A percentile compares a stretch with the other conserved stretches of the same genome.
Conservation (phyloP, 2,329 filamentous ascomycete species). For the Diaporthe capsici region DNA sequence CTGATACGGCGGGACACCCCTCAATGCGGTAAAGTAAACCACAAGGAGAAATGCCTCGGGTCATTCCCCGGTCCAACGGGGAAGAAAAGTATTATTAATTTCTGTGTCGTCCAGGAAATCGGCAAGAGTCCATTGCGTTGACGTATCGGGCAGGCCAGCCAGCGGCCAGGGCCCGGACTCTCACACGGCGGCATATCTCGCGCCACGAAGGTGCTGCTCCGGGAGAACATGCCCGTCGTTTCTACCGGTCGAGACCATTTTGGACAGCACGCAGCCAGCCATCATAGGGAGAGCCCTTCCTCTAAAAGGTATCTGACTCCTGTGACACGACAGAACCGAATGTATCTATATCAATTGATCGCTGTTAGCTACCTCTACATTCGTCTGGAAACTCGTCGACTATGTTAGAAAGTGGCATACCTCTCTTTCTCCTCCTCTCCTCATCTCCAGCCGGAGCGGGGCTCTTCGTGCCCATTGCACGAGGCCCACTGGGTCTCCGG, state of each 20-base stretch:
- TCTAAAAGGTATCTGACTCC: slow-evolving; percentile 69
- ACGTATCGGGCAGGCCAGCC: slow-evolving; percentile 27
- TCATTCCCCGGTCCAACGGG: background rate
- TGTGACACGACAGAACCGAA: slow-evolving; percentile 67
- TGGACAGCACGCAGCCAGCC: slow-evolving; percentile 39
- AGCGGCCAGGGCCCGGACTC: slow-evolving; percentile 23
- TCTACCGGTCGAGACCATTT: slow-evolving; percentile 31
- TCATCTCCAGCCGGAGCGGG: slow-evolving; percentile 52
- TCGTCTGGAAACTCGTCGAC: slow-evolving; percentile 31
- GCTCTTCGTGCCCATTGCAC: slow-evolving; percentile 73
- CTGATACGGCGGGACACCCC: slow-evolving; percentile 1
- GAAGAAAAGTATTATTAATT: slow-evolving; percentile 7
- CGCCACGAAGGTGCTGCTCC: background rate
- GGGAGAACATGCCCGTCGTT: slow-evolving; percentile 14
- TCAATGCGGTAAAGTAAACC: background rate
- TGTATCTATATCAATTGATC: slow-evolving; percentile 57
- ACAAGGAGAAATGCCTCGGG: background rate
- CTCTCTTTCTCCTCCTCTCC: slow-evolving; percentile 68
- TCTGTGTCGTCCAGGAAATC: background rate
- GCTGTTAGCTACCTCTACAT: background rate
- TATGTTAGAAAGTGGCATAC: slow-evolving; percentile 54
- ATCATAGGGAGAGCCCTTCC: slow-evolving; percentile 38
- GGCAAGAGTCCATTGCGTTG: background rate
- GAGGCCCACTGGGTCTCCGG: slow-evolving; percentile 69
- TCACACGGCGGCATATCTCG: slow-evolving; percentile 21